Evolutionary conservation across 1,139 yeast species (phyloP), one percentile per base, ranked within the genome.

Genomic region (Suhomyces anneliseae): DNA sequence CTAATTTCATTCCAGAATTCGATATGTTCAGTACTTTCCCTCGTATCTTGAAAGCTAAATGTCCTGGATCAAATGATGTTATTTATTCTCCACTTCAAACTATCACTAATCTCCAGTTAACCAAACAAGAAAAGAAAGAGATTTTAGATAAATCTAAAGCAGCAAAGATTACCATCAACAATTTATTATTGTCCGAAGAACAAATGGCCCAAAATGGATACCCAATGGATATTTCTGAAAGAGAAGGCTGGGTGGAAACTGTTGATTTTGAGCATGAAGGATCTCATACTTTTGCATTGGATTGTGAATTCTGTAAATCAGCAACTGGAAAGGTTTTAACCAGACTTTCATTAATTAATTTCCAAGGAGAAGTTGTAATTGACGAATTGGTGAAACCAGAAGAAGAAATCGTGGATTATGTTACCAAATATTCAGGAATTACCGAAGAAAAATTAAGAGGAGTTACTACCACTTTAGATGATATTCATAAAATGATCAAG

Each of bases 241-340:
- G 15, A 6, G 62, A 60, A 6, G 78, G 70, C 1, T 87, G 88
- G 87, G 78, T 76, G 0, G 82, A 82, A 49, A 89, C 96, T 0
- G 53, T 43, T 14, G 54, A 60, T 0, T 76, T 78, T 53, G 79
- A 74, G 1, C 83, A 81, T 52, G 79, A 70, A 4, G 84, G 82
- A 0, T 78, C 85, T 4, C 82, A 74, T 45, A 82, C 87, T 0
- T 89, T 80, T 68, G 95, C 96, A 0, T 59, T 93, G 24, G 99
- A 93, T 66, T 93, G 99, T 69, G 99, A 93, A 66, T 93, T 93
- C 88, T 90, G 97, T 62, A 69, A 76, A 47, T 69, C 93, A 0
- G 79, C 69, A 0, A 54, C 60, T 2, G 90, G 89, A 0, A 74
- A 78, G 40, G 96, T 83, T 4, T 70, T 92, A 38, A 83, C 98